Percentiles rank a stretch among this genome's conserved stretches.
Evolutionary conservation across 129 eudicot genomes (phyloP).

Genomic region (Mikania micrantha): DNA sequence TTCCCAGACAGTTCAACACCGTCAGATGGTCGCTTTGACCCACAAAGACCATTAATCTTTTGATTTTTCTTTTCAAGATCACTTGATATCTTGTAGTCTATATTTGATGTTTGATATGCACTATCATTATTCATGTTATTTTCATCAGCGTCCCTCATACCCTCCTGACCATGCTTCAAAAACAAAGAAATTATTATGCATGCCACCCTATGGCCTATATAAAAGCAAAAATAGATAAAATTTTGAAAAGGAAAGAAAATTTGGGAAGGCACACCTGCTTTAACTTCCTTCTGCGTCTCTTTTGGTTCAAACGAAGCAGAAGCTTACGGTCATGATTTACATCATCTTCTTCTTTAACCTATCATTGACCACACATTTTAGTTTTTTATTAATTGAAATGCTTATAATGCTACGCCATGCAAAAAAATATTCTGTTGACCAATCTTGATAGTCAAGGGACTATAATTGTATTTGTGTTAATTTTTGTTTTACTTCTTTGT

Average conservation of each 20-base stretch:
- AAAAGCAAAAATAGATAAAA: not conserved
- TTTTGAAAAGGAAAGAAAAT: too few relatives aligned
- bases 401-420: too few relatives aligned
- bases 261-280: conserved; percentile 41
- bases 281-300: conserved; percentile 58
- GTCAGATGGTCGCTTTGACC: conserved; percentile 45
- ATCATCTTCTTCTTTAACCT: conserved; percentile 99
- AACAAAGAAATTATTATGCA: not conserved
- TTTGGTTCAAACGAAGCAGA: conserved; percentile 54
- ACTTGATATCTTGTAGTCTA: conserved; percentile 19
- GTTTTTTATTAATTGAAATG: not conserved
- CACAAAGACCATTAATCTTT: conserved; percentile 25
- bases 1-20: conserved; percentile 30
- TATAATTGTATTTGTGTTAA: too few relatives aligned
- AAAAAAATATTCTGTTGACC: too few relatives aligned
- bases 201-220: not conserved
- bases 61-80: conserved; percentile 23
- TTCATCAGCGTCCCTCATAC: conserved; percentile 29
- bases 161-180: conserved; percentile 37
- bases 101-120: conserved; percentile 16
- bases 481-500: too few relatives aligned
- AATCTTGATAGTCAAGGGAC: too few relatives aligned
- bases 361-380: conserved; percentile 14
- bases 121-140: conserved; percentile 22
- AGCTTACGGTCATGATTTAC: conserved; percentile 56